Conservation (phyloP, 176 grass and related monocot genomes). For the Paspalum notatum region DNA sequence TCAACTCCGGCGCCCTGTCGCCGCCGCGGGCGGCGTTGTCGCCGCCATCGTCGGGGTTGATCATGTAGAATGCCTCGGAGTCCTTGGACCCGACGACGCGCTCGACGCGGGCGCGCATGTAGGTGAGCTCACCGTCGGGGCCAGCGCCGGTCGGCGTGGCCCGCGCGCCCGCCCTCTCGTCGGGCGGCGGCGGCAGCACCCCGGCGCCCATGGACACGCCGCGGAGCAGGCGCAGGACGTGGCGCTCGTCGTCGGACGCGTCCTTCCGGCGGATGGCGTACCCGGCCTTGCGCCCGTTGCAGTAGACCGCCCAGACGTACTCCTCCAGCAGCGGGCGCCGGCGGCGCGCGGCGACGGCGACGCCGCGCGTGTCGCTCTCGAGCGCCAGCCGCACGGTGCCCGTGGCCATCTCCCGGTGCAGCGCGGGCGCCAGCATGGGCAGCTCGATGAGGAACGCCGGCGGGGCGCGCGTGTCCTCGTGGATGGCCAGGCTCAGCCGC, state of each 20-base stretch:
- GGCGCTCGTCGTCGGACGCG: slow-evolving; percentile 67
- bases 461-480: slow-evolving; percentile 84
- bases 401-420: slow-evolving; percentile 88
- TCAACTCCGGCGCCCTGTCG: slow-evolving; percentile 59
- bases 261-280: slow-evolving; percentile 86
- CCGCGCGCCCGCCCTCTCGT: slow-evolving; percentile 14
- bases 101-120: slow-evolving; percentile 89
- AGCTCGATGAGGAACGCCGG: slow-evolving; percentile 92
- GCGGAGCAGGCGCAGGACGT: slow-evolving; percentile 74
- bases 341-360: slow-evolving; percentile 22
- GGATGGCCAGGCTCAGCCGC: slow-evolving; percentile 78
- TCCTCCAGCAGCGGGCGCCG: slow-evolving; percentile 70
- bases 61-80: slow-evolving; percentile 93
- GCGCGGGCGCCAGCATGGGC: slow-evolving; percentile 65
- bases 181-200: slow-evolving; percentile 66
- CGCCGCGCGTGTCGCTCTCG: slow-evolving; percentile 74
- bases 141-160: slow-evolving; percentile 14
- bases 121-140: slow-evolving; percentile 79
- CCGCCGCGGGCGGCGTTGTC: slow-evolving; percentile 9
- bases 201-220: slow-evolving; percentile 94
- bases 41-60: slow-evolving; percentile 66
- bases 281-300: slow-evolving; percentile 82
- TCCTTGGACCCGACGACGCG: slow-evolving; percentile 88
- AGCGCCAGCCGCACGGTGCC: slow-evolving; percentile 73
- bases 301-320: slow-evolving; percentile 93